Conservation (phyloP, 73 alveolate species). For the Paramecium tetraurelia region DNA sequence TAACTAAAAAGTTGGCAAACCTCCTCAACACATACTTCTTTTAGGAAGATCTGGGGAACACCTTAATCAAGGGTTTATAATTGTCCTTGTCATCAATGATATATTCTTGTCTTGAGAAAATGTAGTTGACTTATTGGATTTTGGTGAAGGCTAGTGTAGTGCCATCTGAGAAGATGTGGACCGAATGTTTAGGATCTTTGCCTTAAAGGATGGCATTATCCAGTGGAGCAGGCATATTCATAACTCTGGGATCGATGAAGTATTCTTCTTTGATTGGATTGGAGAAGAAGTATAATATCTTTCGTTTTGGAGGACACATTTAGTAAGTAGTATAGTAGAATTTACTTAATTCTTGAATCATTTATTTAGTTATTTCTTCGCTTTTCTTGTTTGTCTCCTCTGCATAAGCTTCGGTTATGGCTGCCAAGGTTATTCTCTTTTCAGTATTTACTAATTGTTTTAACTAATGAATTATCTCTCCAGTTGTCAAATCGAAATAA, state of each 20-base stretch:
- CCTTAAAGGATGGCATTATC: background rate
- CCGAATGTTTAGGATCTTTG: constrained; percentile 35
- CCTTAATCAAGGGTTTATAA: constrained; percentile 46
- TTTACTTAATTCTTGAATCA: background rate
- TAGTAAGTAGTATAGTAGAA: background rate
- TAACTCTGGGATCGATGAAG: background rate
- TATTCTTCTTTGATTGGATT: constrained; percentile 1
- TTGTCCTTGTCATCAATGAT: constrained; percentile 35
- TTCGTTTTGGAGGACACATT: constrained; percentile 59
- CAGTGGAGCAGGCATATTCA: background rate
- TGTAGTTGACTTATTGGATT: background rate
- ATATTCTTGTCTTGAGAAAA: background rate
- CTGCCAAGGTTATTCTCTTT: background rate
- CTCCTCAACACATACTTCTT: background rate
- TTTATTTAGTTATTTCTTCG: background rate
- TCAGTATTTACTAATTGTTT: background rate
- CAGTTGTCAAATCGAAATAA: background rate
- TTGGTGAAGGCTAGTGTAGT: background rate
- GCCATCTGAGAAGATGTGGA: background rate
- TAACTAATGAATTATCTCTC: constrained; percentile 14
- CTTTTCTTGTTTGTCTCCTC: background rate
- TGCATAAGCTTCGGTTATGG: background rate
- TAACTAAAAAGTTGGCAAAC: background rate
- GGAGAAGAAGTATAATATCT: constrained; percentile 7
- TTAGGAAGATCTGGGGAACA: background rate